Evolutionary conservation across 768 basidiomycete species (phyloP).

Genomic region (Kwoniella newhampshirensis): DNA sequence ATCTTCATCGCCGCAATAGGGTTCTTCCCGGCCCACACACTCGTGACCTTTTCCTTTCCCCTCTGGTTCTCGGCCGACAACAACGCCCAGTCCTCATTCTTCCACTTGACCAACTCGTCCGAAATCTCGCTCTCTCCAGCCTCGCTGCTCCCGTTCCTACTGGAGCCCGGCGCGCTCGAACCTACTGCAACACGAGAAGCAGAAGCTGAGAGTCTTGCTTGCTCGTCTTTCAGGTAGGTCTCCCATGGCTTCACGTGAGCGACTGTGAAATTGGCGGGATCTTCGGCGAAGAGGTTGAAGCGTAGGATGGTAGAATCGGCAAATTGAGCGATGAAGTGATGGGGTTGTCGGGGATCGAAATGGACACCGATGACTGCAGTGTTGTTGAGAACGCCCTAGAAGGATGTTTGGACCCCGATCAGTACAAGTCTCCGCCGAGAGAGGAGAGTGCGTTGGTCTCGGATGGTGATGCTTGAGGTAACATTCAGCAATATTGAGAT

Average conservation of each 20-base stretch:
- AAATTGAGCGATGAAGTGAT: constrained; percentile 41
- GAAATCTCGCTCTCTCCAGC: not conserved
- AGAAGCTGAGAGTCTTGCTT: too few species aligned
- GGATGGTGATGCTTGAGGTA: not conserved
- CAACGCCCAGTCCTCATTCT: constrained; percentile 45
- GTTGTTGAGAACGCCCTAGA: constrained; percentile 50
- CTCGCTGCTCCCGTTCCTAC: not conserved
- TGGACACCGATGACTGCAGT: constrained; percentile 39
- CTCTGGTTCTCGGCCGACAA: constrained; percentile 17
- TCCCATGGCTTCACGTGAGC: not conserved
- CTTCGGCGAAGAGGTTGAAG: constrained; percentile 52
- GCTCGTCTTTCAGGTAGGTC: not conserved
- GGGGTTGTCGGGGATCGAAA: constrained; percentile 46
- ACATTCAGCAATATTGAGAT: too few species aligned
- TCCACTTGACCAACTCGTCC: constrained; percentile 47
- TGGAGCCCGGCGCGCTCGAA: not conserved
- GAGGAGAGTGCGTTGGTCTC: not conserved
- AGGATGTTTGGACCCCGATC: not conserved
- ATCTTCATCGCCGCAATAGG: constrained; percentile 49
- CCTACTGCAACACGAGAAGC: not conserved
- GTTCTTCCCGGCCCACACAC: constrained; percentile 50
- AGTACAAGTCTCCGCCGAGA: not conserved
- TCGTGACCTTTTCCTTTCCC: constrained; percentile 26
- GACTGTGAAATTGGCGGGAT: constrained; percentile 29
- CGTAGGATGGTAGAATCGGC: constrained; percentile 44